phyloP scores from a whole-genome alignment of 805 yeast species.

The Zygosaccharomyces lentus region DNA sequence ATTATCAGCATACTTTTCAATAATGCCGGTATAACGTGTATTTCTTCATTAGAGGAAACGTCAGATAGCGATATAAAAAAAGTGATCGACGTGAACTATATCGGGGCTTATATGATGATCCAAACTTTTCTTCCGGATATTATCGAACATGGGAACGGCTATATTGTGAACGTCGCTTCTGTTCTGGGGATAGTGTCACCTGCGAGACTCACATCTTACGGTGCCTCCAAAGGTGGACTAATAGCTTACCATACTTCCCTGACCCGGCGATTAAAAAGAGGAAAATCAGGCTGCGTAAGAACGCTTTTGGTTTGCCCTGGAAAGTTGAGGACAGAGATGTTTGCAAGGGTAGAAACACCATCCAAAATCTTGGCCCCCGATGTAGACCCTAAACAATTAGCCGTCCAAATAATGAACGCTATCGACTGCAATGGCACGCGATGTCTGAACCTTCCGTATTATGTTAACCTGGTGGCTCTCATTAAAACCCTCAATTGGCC shows the following conservation, averaged over 20 bases:
- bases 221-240: conserved; percentile 85
- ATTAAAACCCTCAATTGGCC: conserved; percentile 73
- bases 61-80: conserved; percentile 55
- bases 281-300: conserved; percentile 44
- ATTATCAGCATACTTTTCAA: conserved; percentile 65
- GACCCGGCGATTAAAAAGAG: conserved; percentile 58
- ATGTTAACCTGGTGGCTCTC: conserved; percentile 69
- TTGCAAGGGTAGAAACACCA: conserved; percentile 69
- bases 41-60: conserved; percentile 52
- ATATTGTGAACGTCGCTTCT: conserved; percentile 75
- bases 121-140: conserved; percentile 71
- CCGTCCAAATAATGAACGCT: conserved; percentile 51
- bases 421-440: conserved; percentile 60
- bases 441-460: conserved; percentile 68
- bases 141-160: conserved; percentile 60
- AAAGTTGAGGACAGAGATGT: conserved; percentile 73
- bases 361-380: conserved; percentile 76
- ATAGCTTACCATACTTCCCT: conserved; percentile 82
- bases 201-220: conserved; percentile 72
- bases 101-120: conserved; percentile 65
- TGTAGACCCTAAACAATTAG: conserved; percentile 63
- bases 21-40: conserved; percentile 76
- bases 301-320: conserved; percentile 84
- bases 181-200: conserved; percentile 84
- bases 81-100: conserved; percentile 61